Evolutionary conservation across 805 yeast species (phyloP).

Genomic region (Starmerella cellae): DNA sequence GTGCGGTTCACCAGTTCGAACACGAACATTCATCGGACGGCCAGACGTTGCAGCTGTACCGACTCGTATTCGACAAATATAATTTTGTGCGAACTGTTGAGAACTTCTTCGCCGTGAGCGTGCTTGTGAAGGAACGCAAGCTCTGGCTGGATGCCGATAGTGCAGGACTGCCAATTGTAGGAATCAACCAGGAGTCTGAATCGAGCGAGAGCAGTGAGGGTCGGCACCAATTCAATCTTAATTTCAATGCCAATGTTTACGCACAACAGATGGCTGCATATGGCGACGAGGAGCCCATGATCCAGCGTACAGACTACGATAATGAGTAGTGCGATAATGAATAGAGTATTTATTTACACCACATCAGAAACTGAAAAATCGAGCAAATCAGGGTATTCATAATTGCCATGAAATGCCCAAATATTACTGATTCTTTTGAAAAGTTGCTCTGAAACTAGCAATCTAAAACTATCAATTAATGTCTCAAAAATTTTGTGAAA

Average conservation of each 20-base stretch:
- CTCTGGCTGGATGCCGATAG: constrained; percentile 9
- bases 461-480: no score
- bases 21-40: neutral
- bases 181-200: neutral
- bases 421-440: no score
- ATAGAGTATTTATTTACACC: no score
- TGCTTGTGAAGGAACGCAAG: constrained; percentile 5
- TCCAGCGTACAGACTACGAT: neutral
- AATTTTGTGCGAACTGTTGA: constrained; percentile 13
- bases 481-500: no score
- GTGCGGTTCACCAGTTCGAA: neutral
- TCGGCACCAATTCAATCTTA: constrained; percentile 12
- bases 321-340: neutral
- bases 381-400: no score
- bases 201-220: neutral
- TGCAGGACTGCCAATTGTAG: constrained; percentile 11
- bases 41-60: constrained; percentile 8
- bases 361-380: no score
- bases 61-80: constrained; percentile 8
- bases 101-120: constrained; percentile 10
- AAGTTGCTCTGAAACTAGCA: no score
- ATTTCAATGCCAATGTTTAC: constrained; percentile 4
- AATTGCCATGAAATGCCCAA: no score
- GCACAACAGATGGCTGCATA: neutral
- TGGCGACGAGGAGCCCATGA: constrained; percentile 2